A percentile compares a stretch with the other conserved stretches of the same genome.
These are phyloP conservation scores for Eucalyptus curtisii DNA, from an alignment of 345 rosid species.

Conservation along the genomic window DNA sequence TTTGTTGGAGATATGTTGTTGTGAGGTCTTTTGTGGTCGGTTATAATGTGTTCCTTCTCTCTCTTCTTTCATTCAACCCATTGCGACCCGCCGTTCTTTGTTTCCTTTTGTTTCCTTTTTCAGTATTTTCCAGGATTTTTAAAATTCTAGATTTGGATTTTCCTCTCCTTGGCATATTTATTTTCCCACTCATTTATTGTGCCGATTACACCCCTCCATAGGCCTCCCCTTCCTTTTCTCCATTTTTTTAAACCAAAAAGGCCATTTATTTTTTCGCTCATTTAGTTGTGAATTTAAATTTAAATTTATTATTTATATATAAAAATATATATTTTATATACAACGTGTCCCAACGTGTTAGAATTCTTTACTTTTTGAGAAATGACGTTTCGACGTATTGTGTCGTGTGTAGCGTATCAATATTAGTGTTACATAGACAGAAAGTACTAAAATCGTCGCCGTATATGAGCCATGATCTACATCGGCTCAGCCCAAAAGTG, in stretches of 20 bases:
- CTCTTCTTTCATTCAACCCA: background rate
- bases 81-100: background rate
- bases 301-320: too few relatives aligned
- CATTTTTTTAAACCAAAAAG: background rate
- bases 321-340: too few relatives aligned
- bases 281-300: too few relatives aligned
- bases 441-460: too few relatives aligned
- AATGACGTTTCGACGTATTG: accelerated
- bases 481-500: too few relatives aligned
- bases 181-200: background rate
- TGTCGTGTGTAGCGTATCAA: accelerated
- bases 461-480: too few relatives aligned
- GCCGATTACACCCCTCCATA: background rate
- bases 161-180: background rate
- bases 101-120: background rate
- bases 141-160: background rate
- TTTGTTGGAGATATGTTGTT: background rate
- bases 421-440: accelerated
- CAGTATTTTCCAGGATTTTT: background rate
- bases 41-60: background rate
- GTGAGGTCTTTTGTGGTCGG: background rate
- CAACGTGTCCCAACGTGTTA: accelerated
- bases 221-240: background rate
- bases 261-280: background rate
- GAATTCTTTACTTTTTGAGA: too few relatives aligned